These are phyloP conservation scores for Sugiyamaella xylanicola DNA, from an alignment of 1,139 yeast genomes.

Conservation along the genomic window DNA sequence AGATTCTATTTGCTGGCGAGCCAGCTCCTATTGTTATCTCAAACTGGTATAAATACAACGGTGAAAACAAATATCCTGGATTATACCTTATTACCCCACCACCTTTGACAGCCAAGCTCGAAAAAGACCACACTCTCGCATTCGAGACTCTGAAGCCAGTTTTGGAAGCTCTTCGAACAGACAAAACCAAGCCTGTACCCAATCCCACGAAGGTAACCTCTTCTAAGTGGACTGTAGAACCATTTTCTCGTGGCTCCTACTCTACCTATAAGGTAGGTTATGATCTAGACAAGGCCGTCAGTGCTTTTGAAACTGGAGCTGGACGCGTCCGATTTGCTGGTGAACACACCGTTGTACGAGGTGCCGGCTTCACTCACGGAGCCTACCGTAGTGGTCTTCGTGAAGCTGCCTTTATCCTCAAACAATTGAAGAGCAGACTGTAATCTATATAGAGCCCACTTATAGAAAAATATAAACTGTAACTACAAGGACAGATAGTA, in stretches of 20 bases:
- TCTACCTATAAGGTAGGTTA: conserved; percentile 67
- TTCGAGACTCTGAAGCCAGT: conserved; percentile 53
- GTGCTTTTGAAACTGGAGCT: conserved; percentile 59
- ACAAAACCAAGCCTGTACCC: conserved; percentile 38
- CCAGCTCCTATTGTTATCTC: conserved; percentile 52
- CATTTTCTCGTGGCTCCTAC: conserved; percentile 73
- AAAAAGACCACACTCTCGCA: conserved; percentile 46
- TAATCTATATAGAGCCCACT: conserved; percentile 11
- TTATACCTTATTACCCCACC: conserved; percentile 41
- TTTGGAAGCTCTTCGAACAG: conserved; percentile 36
- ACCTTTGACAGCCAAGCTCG: conserved; percentile 55
- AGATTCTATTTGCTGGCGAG: conserved; percentile 49
- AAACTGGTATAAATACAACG: conserved; percentile 44
- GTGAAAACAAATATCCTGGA: conserved; percentile 35
- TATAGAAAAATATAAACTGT: too few species aligned
- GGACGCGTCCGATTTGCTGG: conserved; percentile 77
- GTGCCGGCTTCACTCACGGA: conserved; percentile 86
- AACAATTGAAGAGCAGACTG: conserved; percentile 20
- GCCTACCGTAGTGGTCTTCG: conserved; percentile 77
- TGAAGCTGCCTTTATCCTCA: conserved; percentile 53
- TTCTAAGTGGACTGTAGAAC: conserved; percentile 70
- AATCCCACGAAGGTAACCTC: conserved; percentile 58
- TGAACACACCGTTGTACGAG: conserved; percentile 74
- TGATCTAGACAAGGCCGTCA: conserved; percentile 61
- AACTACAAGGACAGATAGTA: too few species aligned